Conservation (phyloP, 441 rosid species). For the Caryocar brasiliense region DNA sequence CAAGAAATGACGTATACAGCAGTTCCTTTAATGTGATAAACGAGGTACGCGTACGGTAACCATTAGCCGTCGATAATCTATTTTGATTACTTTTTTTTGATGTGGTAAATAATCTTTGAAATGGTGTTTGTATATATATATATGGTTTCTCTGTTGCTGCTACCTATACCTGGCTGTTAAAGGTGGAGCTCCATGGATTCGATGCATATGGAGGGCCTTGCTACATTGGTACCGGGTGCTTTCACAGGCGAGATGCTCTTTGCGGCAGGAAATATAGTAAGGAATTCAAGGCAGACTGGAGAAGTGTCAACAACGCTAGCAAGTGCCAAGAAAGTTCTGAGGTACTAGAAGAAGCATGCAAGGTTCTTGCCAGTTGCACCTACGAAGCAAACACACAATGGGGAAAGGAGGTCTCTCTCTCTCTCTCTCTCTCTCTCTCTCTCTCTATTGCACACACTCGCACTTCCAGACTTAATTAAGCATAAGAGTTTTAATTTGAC, state of each 20-base stretch:
- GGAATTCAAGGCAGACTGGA: conserved; percentile 5
- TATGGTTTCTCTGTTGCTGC: no score
- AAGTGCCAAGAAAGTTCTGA: background rate
- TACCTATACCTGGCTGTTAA: no score
- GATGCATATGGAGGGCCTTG: conserved; percentile 19
- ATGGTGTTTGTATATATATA: no score
- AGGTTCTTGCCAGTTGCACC: conserved; percentile 15
- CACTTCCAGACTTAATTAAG: no score
- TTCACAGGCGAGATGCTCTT: conserved; percentile 21
- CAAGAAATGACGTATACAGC: conserved; percentile 19
- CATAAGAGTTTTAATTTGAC: background rate
- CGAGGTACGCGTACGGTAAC: background rate
- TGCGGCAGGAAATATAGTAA: conserved; percentile 15
- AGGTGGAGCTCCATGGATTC: conserved; percentile 18
- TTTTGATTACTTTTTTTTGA: background rate
- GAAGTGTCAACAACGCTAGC: background rate
- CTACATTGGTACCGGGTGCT: conserved; percentile 26
- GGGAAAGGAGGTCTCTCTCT: conserved; percentile 22
- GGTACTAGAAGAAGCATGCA: conserved; percentile 17
- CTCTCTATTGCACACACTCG: no score
- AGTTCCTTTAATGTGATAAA: background rate
- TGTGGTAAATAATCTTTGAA: no score
- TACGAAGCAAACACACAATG: conserved; percentile 18
- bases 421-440: background rate
- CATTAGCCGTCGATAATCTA: background rate